Conservation (phyloP, 1,284 basidiomycete species). For the Grifola frondosa region DNA sequence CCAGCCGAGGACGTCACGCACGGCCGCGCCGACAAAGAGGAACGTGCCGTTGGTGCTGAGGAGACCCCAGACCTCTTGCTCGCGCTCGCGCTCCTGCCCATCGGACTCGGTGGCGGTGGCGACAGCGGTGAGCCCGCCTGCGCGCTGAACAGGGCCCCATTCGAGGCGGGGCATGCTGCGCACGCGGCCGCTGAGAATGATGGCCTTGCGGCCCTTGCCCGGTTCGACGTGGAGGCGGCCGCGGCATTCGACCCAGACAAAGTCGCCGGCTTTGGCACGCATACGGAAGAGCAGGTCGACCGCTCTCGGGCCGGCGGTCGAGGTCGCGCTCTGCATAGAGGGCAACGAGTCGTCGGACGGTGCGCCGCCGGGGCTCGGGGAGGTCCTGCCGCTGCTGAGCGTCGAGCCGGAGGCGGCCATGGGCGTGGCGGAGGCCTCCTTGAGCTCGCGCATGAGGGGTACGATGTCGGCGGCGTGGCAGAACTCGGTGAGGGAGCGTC, state of each 20-base stretch:
- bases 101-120: slow-evolving; percentile 10
- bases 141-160: slow-evolving; percentile 56
- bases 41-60: slow-evolving; percentile 51
- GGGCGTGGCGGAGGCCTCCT: slow-evolving; percentile 64
- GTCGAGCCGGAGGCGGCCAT: slow-evolving; percentile 11
- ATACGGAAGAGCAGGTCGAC: slow-evolving; percentile 82
- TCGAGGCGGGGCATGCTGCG: slow-evolving; percentile 62
- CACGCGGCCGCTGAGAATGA: slow-evolving; percentile 77
- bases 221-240: slow-evolving; percentile 86
- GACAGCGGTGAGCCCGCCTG: slow-evolving; percentile 43
- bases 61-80: slow-evolving; percentile 60
- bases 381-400: slow-evolving; percentile 8
- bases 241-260: slow-evolving; percentile 86
- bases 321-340: not conserved
- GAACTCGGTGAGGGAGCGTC: slow-evolving; percentile 72
- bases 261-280: slow-evolving; percentile 60
- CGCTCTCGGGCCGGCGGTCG: slow-evolving; percentile 34
- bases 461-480: slow-evolving; percentile 90
- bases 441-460: slow-evolving; percentile 89
- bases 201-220: slow-evolving; percentile 87
- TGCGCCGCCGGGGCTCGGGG: slow-evolving; percentile 1
- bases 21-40: slow-evolving; percentile 49
- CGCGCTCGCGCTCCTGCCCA: slow-evolving; percentile 15
- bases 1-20: slow-evolving; percentile 63
- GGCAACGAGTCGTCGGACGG: too few relatives aligned